These are phyloP conservation scores for Thraustochytrium sp. DNA, from an alignment of 352 stramenopile genomes.

Conservation along the genomic window DNA sequence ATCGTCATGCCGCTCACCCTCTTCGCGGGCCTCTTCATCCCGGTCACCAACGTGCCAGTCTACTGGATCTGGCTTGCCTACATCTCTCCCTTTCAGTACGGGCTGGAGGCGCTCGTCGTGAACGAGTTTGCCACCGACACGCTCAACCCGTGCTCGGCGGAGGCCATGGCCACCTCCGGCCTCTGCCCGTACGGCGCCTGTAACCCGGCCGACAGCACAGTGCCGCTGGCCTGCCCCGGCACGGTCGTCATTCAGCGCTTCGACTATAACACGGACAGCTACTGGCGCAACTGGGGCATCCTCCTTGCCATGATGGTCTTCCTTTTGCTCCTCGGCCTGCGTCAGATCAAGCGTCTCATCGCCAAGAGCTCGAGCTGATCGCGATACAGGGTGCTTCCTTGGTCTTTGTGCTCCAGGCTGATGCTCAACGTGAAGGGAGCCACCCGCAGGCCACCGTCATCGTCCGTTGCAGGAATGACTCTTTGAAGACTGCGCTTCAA, in stretches of 20 bases:
- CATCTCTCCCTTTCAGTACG: conserved; percentile 63
- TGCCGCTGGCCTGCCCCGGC: not conserved
- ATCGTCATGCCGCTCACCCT: conserved; percentile 53
- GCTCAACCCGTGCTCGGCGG: not conserved
- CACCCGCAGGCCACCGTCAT: too few species aligned
- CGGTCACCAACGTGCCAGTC: conserved; percentile 46
- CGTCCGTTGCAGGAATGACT: not conserved
- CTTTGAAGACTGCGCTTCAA: not conserved
- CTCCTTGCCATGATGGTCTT: not conserved
- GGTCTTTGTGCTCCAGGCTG: too few species aligned
- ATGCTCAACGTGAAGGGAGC: not conserved
- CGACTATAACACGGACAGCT: not conserved
- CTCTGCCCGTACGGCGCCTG: conserved; percentile 21
- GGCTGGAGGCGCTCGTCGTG: conserved; percentile 53
- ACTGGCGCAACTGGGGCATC: conserved; percentile 15
- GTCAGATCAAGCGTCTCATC: not conserved
- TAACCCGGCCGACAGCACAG: not conserved
- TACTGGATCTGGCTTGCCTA: conserved; percentile 57
- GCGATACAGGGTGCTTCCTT: too few species aligned
- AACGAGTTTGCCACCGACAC: conserved; percentile 7
- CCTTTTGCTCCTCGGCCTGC: not conserved
- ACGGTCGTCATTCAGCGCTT: not conserved
- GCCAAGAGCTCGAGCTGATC: not conserved
- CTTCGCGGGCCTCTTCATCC: conserved; percentile 59
- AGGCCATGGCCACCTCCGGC: not conserved